phyloP scores from a whole-genome alignment of 129 eudicot species.

The Scalesia atractyloides region DNA sequence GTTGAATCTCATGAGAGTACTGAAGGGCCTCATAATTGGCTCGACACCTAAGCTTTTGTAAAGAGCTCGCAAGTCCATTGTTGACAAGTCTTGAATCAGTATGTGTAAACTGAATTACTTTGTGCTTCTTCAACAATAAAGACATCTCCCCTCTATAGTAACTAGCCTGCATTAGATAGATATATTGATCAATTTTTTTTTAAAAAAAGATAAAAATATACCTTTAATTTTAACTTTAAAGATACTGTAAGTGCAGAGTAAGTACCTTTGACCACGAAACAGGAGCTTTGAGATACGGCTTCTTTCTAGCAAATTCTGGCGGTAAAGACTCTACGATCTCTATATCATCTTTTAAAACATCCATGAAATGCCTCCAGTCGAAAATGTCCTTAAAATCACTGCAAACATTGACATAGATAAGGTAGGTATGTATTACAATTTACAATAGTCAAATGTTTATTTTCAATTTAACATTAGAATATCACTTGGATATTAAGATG shows the following conservation, averaged over 20 bases:
- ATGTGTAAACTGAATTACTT: conserved; percentile 80
- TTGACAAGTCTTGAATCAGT: conserved; percentile 84
- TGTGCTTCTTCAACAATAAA: conserved; percentile 52
- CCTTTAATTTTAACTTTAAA: neutral
- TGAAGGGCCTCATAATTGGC: conserved; percentile 78
- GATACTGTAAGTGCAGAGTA: neutral
- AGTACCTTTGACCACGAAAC: conserved; percentile 90
- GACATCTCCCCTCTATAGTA: conserved; percentile 76
- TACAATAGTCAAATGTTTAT: neutral
- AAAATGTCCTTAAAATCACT: conserved; percentile 93
- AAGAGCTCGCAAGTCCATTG: conserved; percentile 61
- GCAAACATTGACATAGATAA: neutral
- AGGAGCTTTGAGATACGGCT: conserved; percentile 72
- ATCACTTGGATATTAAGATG: too few relatives aligned
- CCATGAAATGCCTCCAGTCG: conserved; percentile 80
- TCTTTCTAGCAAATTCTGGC: conserved; percentile 29
- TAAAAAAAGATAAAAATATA: too few relatives aligned
- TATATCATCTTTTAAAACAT: conserved; percentile 65
- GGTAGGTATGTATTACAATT: too few relatives aligned
- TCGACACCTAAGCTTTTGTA: conserved; percentile 88
- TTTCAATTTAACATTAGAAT: too few relatives aligned
- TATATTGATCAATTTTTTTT: too few relatives aligned
- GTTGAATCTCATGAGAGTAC: conserved; percentile 67
- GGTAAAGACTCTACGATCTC: conserved; percentile 79
- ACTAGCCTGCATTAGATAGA: conserved; percentile 41